Base-by-base conservation (phyloP, 116 monocot species). In the Posidonia oceanica region DNA sequence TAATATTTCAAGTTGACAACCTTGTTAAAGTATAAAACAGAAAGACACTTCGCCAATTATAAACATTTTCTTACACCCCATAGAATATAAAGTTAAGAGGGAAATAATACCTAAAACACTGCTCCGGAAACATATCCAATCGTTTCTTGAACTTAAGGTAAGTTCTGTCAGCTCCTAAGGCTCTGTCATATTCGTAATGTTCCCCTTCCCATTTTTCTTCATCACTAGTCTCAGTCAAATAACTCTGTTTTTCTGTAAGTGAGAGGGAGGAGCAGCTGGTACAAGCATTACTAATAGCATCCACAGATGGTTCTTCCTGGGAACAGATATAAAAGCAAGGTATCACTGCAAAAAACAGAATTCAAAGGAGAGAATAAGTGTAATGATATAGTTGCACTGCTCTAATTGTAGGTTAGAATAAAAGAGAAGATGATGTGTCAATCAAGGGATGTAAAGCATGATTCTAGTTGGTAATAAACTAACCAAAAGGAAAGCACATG, bases 121-220 rank as follows among this genome's bases (percentile, higher is more conserved):
- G 97, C 73, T 89, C 83, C 22, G 97, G 97, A 69, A 58, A 72
- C 67, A 78, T 71, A 77, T 97, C 97, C 75, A 97, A 39, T 29
- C 67, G 78, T 85, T 97, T 97, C 89, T 97, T 97, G 82, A 97
- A 97, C 76, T 97, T 97, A 42, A 97, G 75, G 61, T 87, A 97
- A 51, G 80, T 87, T 63, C 97, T 83, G 52, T 92, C 92, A 42
- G 89, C 97, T 67, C 79, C 75, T 59, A 97, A 71, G 70, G 97
- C 89, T 69, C 69, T 86, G 69, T 97, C 92, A 80, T 97, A 87
- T 67, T 97, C 97, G 68, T 97, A 92, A 2, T 14, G 66, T 77
- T 97, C 97, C 37, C 53, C 83, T 80, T 85, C 87, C 97, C 97
- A 97, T 42, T 42, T 79, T 73, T 96, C 93, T 16, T 69, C 84